A percentile compares a stretch with the other conserved stretches of the same genome.
phyloP scores from a whole-genome alignment of 176 grass and related monocot genomes.

The Oryza glaberrima region DNA sequence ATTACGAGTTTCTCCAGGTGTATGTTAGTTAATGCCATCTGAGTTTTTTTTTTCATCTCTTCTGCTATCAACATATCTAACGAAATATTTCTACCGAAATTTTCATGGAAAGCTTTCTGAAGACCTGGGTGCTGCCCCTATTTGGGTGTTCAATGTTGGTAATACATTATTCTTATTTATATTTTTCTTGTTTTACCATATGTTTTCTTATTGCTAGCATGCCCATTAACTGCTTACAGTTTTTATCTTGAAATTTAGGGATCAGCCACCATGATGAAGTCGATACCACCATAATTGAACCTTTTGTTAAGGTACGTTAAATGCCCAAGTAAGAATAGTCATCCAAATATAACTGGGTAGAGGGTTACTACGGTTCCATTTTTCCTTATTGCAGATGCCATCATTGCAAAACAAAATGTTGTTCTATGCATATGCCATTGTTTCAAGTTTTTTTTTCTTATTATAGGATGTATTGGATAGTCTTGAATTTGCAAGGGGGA shows the following conservation, averaged over 20 bases:
- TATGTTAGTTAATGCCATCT: slow-evolving; percentile 27
- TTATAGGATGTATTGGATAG: slow-evolving; percentile 66
- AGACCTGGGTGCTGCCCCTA: slow-evolving; percentile 53
- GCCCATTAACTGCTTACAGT: neutral
- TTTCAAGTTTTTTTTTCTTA: neutral
- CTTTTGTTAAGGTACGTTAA: slow-evolving; percentile 61
- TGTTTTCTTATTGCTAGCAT: neutral
- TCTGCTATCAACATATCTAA: neutral
- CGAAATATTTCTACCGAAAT: neutral
- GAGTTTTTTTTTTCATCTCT: neutral
- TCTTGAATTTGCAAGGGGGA: slow-evolving; percentile 78
- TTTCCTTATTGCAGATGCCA: neutral
- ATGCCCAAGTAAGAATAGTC: slow-evolving; percentile 10
- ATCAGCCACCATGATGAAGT: slow-evolving; percentile 63
- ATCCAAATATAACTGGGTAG: neutral
- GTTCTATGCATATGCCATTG: too few relatives aligned
- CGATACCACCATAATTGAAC: slow-evolving; percentile 35
- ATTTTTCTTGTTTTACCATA: neutral
- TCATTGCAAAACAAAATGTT: neutral
- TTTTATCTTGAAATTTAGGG: slow-evolving; percentile 46
- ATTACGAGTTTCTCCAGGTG: slow-evolving; percentile 90
- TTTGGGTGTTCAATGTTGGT: slow-evolving; percentile 95
- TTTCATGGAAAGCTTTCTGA: slow-evolving; percentile 66
- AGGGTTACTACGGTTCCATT: neutral
- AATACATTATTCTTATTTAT: slow-evolving; percentile 15